These are phyloP conservation scores for Pichia sp. DNA, from an alignment of 1,139 yeast genomes.

Conservation along the genomic window DNA sequence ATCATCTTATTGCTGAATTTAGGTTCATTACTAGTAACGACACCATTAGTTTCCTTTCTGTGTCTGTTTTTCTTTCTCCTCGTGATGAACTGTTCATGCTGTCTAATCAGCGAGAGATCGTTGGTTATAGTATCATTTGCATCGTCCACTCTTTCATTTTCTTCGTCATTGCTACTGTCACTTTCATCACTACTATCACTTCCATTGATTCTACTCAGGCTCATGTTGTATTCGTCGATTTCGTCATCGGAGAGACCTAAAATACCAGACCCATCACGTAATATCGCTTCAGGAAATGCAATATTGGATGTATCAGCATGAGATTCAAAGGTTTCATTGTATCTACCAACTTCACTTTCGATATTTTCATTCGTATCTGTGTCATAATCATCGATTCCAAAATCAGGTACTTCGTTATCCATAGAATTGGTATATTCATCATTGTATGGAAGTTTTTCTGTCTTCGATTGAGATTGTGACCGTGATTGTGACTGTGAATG, in stretches of 20 bases:
- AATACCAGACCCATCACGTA: constrained; percentile 28
- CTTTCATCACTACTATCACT: background rate
- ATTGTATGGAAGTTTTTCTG: constrained; percentile 1
- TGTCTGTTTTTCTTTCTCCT: constrained; percentile 1
- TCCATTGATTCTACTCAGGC: background rate
- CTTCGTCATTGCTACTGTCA: background rate
- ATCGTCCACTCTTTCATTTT: background rate
- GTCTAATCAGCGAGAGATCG: constrained; percentile 16
- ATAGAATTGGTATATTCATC: background rate
- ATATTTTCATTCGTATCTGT: too few species aligned
- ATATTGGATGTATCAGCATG: constrained; percentile 30
- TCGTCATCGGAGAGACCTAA: constrained; percentile 13
- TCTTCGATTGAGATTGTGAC: constrained; percentile 6
- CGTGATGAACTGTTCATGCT: constrained; percentile 10
- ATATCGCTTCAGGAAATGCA: constrained; percentile 33
- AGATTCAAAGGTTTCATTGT: constrained; percentile 22
- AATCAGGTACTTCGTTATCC: background rate
- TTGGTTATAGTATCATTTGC: constrained; percentile 1
- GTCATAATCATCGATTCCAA: background rate
- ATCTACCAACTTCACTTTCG: constrained; percentile 13
- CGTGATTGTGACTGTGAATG: constrained; percentile 7
- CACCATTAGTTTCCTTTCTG: background rate
- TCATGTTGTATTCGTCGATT: constrained; percentile 8
- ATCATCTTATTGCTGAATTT: constrained; percentile 20
- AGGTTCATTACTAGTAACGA: background rate